Percentiles rank a stretch among this genome's conserved stretches.
phyloP scores from a whole-genome alignment of 305 asterid genomes.

The Fraxinus nigra region DNA sequence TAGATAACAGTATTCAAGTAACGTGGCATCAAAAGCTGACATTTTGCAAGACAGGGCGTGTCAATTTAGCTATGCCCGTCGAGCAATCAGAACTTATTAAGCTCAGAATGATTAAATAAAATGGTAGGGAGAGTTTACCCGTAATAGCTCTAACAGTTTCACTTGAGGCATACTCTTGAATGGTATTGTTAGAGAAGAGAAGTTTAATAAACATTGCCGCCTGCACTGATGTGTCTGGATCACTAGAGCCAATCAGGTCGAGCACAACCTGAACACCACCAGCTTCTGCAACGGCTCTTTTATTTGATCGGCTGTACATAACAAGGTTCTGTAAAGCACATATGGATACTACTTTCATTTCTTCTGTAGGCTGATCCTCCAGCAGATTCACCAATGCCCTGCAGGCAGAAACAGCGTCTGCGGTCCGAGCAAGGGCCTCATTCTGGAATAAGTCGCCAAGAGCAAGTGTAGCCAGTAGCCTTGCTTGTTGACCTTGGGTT shows the following conservation, averaged over 20 bases:
- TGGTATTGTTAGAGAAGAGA: constrained; percentile 90
- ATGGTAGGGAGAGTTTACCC: constrained; percentile 45
- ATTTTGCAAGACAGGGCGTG: constrained; percentile 1
- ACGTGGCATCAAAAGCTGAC: not conserved
- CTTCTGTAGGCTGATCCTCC: constrained; percentile 99
- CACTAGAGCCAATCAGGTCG: constrained; percentile 93
- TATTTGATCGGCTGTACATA: constrained; percentile 91
- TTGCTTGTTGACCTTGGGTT: constrained; percentile 98
- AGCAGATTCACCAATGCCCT: constrained; percentile 96
- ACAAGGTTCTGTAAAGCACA: constrained; percentile 98
- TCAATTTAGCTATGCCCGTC: not conserved
- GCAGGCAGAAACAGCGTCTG: constrained; percentile 97
- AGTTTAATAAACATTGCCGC: constrained; percentile 97
- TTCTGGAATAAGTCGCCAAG: constrained; percentile 97
- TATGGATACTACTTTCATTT: constrained; percentile 97
- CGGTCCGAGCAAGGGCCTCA: constrained; percentile 89
- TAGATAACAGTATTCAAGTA: not conserved
- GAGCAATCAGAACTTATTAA: not conserved
- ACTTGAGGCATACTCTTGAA: constrained; percentile 99
- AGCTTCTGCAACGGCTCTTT: constrained; percentile 99
- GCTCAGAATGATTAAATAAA: constrained; percentile 4
- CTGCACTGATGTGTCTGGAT: constrained; percentile 92
- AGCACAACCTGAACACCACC: constrained; percentile 99
- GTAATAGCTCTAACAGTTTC: constrained; percentile 99
- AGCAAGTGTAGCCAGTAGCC: constrained; percentile 93